Base-by-base conservation (phyloP, 331 rosid species). In the Erythrophleum ivorense region DNA sequence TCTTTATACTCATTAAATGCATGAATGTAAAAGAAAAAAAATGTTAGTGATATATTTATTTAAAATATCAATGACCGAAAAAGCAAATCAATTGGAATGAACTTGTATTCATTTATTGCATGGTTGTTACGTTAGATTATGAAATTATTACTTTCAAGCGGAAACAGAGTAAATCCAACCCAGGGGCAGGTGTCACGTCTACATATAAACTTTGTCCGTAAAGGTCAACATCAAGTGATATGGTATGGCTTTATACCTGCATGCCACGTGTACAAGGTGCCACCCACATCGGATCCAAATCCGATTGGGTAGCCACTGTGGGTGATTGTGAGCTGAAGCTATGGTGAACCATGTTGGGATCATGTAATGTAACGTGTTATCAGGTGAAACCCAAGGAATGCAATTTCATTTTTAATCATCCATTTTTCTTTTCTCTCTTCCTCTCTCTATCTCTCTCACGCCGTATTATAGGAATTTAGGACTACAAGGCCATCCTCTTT, bases 201-300 rank as follows among this genome's bases (percentile, higher is more conserved):
- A 0, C 19, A 19, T 21, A 8, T 1, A 0, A 19, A 19, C 31
- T 19, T 19, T 3, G 13, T 57, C 2, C 63, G 4, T 21, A 11
- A 46, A 18, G 19, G 72, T 55, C 71, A 31, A 36, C 64, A 5
- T 36, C 11, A 60, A n/a, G 54, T 41, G 11, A 76, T 36, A 46
- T 24, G 58, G 77, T 8, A 34, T 64, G 71, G 46, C n/a, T 10
- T 49, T 11, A 53, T 31, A 53, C 73, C 38, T 18, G 67, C 59
- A 71, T 72, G 82, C 85, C 82, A 71, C 82, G 82, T 71, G 82
- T 77, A 69, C 11, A 18, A 2, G 12, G 62, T 6, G 15, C 33
- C 52, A 9, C 72, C 29, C 1, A 7, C 8, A 3, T 67, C 33
- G 52, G 33, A 40, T n/a, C 31, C 12, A 2, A 65, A 65, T 38